These are phyloP conservation scores for Rostrohypoxylon terebratum DNA, from an alignment of 495 filamentous ascomycete species.

Conservation along the genomic window DNA sequence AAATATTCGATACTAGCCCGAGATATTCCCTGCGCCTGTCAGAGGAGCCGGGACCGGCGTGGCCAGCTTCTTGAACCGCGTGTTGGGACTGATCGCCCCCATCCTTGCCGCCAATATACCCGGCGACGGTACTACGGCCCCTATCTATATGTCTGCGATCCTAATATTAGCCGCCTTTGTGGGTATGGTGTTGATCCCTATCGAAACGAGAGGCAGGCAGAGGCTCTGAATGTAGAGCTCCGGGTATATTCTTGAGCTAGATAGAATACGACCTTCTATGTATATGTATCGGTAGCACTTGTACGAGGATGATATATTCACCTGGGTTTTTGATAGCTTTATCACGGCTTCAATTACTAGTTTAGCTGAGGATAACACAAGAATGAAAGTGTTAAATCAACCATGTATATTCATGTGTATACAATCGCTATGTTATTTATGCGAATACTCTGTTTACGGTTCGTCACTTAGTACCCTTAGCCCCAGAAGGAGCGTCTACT, in stretches of 20 bases:
- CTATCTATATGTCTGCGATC: conserved; percentile 78
- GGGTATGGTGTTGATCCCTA: conserved; percentile 73
- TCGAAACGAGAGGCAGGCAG: conserved; percentile 78
- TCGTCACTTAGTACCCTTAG: conserved; percentile 61
- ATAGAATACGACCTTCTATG: neutral
- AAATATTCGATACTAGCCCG: conserved; percentile 56
- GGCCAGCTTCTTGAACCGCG: conserved; percentile 76
- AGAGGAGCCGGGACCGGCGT: conserved; percentile 83
- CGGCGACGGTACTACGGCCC: conserved; percentile 72
- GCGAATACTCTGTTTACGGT: conserved; percentile 2
- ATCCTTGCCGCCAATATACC: conserved; percentile 78
- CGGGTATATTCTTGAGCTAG: conserved; percentile 4
- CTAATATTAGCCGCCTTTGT: conserved; percentile 75
- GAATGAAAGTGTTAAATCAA: conserved; percentile 12
- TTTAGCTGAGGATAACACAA: conserved; percentile 3
- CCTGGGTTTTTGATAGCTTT: neutral
- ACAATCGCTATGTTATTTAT: conserved; percentile 12
- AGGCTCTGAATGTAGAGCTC: conserved; percentile 61
- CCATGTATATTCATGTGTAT: conserved; percentile 21
- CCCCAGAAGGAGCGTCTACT: conserved; percentile 66
- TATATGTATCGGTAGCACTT: neutral
- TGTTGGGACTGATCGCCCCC: conserved; percentile 80
- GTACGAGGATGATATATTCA: neutral
- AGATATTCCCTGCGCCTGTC: conserved; percentile 83
- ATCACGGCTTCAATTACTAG: conserved; percentile 2